phyloP scores from a whole-genome alignment of 2,329 filamentous ascomycete genomes.

The Talaromyces sp. region DNA sequence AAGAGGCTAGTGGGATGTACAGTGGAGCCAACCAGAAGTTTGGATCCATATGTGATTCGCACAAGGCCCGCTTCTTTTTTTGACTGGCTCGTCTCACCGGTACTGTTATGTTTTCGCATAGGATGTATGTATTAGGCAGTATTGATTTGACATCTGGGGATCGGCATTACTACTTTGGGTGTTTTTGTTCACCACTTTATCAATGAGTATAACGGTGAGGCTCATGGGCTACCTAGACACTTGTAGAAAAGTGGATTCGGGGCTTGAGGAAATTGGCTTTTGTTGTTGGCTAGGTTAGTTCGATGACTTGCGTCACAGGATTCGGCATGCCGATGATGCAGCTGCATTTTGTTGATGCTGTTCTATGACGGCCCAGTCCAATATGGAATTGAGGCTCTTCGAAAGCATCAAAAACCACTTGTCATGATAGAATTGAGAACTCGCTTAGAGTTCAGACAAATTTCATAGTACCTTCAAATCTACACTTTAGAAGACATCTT shows the following conservation, averaged over 20 bases:
- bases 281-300: conserved; percentile 1
- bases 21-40: conserved; percentile 13
- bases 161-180: conserved; percentile 1
- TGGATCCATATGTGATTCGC: conserved; percentile 16
- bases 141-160: not conserved
- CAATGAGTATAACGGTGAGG: conserved; percentile 3
- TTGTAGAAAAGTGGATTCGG: conserved; percentile 2
- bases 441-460: too few species aligned
- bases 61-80: conserved; percentile 6
- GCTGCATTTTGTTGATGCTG: not conserved
- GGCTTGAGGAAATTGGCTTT: not conserved
- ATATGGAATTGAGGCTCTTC: conserved; percentile 1
- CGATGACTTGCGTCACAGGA: conserved; percentile 5
- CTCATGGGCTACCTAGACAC: not conserved
- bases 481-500: too few species aligned
- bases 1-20: conserved; percentile 4
- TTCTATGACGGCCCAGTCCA: not conserved
- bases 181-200: conserved; percentile 5
- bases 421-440: not conserved
- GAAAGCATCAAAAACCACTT: not conserved
- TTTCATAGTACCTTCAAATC: too few species aligned
- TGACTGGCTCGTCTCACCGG: conserved; percentile 18
- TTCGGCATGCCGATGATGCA: conserved; percentile 17
- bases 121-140: conserved; percentile 2
- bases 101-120: conserved; percentile 10